Conservation (phyloP, 1,284 basidiomycete species). For the Tausonia pullulans region DNA sequence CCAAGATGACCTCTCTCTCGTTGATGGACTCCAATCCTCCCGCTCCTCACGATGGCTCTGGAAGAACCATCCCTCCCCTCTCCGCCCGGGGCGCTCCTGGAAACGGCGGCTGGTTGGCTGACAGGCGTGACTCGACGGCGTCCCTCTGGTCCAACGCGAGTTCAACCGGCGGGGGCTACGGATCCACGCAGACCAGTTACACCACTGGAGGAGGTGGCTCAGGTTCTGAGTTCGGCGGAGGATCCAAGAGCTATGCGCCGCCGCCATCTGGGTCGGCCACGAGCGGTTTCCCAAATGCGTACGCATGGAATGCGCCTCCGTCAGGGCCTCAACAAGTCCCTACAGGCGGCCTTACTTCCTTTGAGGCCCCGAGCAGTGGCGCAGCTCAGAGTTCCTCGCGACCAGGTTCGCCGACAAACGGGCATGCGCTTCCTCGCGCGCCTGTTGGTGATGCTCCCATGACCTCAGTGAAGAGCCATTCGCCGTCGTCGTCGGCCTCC, state of each 20-base stretch:
- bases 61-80: background rate
- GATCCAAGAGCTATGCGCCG: too few species aligned
- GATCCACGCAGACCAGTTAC: conserved; percentile 29
- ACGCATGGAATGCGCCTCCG: too few species aligned
- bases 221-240: background rate
- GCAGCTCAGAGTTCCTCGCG: background rate
- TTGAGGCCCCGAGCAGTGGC: background rate
- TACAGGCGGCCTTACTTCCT: background rate
- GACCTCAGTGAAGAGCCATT: background rate
- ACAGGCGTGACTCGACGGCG: conserved; percentile 58
- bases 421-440: background rate
- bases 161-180: conserved; percentile 39
- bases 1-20: conserved; percentile 33
- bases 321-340: too few species aligned
- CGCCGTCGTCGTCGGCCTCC: conserved; percentile 1
- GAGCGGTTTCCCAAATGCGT: too few species aligned
- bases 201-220: conserved; percentile 5
- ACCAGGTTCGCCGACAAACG: background rate
- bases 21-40: conserved; percentile 2
- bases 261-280: too few species aligned
- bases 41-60: background rate
- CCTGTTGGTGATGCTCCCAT: background rate
- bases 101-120: conserved; percentile 43
- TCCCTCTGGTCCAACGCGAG: conserved; percentile 50
- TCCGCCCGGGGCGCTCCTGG: conserved; percentile 15